Evolutionary conservation across 176 grass and related monocot genomes (phyloP).

Genomic region (Eremochloa ophiuroides): DNA sequence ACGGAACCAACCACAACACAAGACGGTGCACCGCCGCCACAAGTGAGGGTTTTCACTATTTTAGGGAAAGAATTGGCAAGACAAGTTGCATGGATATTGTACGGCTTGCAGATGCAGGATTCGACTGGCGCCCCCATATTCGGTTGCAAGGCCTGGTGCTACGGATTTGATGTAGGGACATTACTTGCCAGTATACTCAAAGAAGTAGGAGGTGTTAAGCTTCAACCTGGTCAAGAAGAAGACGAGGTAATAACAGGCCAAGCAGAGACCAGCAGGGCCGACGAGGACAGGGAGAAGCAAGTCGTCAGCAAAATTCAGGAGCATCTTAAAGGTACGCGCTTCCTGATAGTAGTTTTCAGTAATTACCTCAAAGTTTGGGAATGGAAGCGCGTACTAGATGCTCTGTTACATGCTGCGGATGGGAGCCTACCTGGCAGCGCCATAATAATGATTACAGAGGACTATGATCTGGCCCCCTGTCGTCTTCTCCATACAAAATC

Average conservation of each 20-base stretch:
- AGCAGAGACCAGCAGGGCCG: too few relatives aligned
- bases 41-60: background rate
- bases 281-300: background rate
- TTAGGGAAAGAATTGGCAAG: accelerated
- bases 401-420: background rate
- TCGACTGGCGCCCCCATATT: background rate
- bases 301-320: background rate
- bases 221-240: too few relatives aligned
- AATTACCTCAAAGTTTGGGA: accelerated
- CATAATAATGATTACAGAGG: background rate
- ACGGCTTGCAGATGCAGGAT: background rate
- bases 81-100: background rate
- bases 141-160: background rate
- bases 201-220: background rate
- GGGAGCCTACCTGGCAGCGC: background rate
- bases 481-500: too few relatives aligned
- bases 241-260: too few relatives aligned
- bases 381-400: background rate
- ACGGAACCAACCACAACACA: background rate
- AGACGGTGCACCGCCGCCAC: too few relatives aligned
- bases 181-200: too few relatives aligned
- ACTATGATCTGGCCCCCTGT: too few relatives aligned
- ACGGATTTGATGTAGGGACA: too few relatives aligned
- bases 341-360: background rate
- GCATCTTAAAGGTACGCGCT: background rate